A percentile compares a stretch with the other conserved stretches of the same genome.
These are phyloP conservation scores for grape (Vitis vinifera) DNA, from an alignment of 164 flowering plant genomes.

Conservation along the genomic window DNA sequence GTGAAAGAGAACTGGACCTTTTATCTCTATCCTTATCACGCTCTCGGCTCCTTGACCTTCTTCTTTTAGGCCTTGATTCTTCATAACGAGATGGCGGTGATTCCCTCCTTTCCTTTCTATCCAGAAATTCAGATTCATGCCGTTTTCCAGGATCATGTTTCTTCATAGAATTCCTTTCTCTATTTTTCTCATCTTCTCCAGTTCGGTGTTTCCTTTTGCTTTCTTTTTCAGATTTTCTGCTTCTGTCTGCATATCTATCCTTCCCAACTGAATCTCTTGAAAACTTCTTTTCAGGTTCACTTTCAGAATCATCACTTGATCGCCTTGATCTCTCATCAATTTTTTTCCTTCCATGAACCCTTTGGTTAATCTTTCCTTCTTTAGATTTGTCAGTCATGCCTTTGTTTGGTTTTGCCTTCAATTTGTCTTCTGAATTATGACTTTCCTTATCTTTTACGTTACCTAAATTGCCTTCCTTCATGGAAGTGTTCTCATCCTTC, in stretches of 20 bases:
- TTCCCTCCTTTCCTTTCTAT: constrained; percentile 45
- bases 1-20: constrained; percentile 59
- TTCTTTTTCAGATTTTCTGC: constrained; percentile 48
- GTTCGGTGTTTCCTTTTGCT: constrained; percentile 48
- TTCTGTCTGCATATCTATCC: constrained; percentile 37
- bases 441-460: constrained; percentile 32
- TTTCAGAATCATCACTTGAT: constrained; percentile 20
- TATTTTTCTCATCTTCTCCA: constrained; percentile 35
- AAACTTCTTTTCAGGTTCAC: constrained; percentile 32
- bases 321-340: constrained; percentile 18
- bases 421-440: constrained; percentile 23
- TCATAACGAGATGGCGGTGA: constrained; percentile 40
- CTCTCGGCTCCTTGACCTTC: constrained; percentile 77
- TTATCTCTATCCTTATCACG: constrained; percentile 43
- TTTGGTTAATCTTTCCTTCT: neutral
- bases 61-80: constrained; percentile 54
- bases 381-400: constrained; percentile 21
- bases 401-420: constrained; percentile 25
- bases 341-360: constrained; percentile 22
- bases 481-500: constrained; percentile 31
- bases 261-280: constrained; percentile 26
- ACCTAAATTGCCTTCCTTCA: constrained; percentile 19
- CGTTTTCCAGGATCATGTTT: constrained; percentile 35
- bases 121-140: constrained; percentile 32
- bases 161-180: constrained; percentile 30